Conservation (phyloP, 2,329 filamentous ascomycete species). For the Mycosphaerella sp. region DNA sequence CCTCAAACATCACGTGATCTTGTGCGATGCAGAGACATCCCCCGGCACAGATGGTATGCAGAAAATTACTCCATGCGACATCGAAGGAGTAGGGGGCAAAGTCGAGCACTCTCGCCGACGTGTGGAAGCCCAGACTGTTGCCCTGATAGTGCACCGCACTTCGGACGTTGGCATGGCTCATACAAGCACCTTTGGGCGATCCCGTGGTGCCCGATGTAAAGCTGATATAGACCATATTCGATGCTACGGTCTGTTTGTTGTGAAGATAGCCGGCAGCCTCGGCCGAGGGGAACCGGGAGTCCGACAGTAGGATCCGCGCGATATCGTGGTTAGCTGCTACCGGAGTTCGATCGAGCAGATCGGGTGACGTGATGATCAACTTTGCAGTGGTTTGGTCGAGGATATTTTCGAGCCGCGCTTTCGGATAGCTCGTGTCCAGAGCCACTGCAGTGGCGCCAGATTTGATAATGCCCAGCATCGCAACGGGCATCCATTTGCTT, state of each 20-base stretch:
- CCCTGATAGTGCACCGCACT: conserved; percentile 9
- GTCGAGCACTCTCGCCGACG: conserved; percentile 19
- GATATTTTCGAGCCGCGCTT: conserved; percentile 26
- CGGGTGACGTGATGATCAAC: conserved; percentile 9
- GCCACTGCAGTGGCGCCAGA: conserved; percentile 27
- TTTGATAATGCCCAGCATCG: conserved; percentile 29
- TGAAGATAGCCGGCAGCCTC: too few species aligned
- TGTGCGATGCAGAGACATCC: conserved; percentile 14
- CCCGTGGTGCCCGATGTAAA: conserved; percentile 3
- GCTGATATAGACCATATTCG: conserved; percentile 1
- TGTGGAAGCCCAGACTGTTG: conserved; percentile 7
- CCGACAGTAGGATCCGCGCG: background rate
- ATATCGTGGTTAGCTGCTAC: background rate
- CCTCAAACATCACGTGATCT: conserved; percentile 46
- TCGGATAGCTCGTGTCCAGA: conserved; percentile 26
- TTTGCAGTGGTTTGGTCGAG: conserved; percentile 24
- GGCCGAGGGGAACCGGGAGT: too few species aligned
- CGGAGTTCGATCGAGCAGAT: background rate
- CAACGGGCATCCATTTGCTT: conserved; percentile 26
- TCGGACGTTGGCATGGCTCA: conserved; percentile 7
- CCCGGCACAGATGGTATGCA: conserved; percentile 17
- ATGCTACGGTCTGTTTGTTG: background rate
- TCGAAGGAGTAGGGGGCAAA: conserved; percentile 25
- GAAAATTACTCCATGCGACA: conserved; percentile 22
- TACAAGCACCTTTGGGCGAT: conserved; percentile 1